Evolutionary conservation across 108 stramenopile genomes (phyloP).

Genomic region (Craspedostauros australis): DNA sequence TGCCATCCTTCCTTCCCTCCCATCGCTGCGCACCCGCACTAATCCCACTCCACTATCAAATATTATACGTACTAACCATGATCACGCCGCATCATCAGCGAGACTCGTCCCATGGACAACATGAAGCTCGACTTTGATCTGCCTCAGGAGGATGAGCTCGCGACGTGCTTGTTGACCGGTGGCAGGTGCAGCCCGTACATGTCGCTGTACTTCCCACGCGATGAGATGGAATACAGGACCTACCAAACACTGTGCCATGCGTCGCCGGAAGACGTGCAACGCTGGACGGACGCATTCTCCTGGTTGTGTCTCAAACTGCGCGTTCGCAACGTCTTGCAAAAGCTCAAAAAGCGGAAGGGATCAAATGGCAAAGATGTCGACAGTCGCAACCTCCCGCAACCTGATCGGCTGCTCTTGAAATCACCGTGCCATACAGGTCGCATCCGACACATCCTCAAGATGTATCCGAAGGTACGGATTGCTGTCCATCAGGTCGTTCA

Average conservation of each 20-base stretch:
- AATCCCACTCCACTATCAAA: too few relatives aligned
- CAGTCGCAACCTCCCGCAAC: background rate
- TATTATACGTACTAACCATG: too few relatives aligned
- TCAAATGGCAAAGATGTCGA: background rate
- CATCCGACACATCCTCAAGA: too few relatives aligned
- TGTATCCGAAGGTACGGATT: too few relatives aligned
- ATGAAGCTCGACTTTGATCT: slow-evolving; percentile 36
- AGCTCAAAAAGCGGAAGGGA: slow-evolving; percentile 10
- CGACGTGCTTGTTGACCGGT: slow-evolving; percentile 25
- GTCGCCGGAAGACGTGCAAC: background rate
- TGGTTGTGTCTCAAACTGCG: slow-evolving; percentile 4
- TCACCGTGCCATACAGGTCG: slow-evolving; percentile 44
- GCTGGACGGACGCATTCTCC: background rate
- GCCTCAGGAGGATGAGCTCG: slow-evolving; percentile 48
- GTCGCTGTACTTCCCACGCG: slow-evolving; percentile 29
- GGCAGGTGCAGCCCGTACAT: slow-evolving; percentile 31
- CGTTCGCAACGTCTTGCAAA: slow-evolving; percentile 13
- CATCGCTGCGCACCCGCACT: too few relatives aligned
- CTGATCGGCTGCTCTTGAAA: slow-evolving; percentile 29
- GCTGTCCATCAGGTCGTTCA: too few relatives aligned
- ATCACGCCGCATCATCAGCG: slow-evolving; percentile 17
- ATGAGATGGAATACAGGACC: slow-evolving; percentile 25
- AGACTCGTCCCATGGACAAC: slow-evolving; percentile 47
- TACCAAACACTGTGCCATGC: slow-evolving; percentile 25
- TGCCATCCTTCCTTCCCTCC: too few relatives aligned